Evolutionary conservation across 805 yeast genomes (phyloP), one percentile per base, ranked within the genome.

Genomic region (Yueomyces sinensis): DNA sequence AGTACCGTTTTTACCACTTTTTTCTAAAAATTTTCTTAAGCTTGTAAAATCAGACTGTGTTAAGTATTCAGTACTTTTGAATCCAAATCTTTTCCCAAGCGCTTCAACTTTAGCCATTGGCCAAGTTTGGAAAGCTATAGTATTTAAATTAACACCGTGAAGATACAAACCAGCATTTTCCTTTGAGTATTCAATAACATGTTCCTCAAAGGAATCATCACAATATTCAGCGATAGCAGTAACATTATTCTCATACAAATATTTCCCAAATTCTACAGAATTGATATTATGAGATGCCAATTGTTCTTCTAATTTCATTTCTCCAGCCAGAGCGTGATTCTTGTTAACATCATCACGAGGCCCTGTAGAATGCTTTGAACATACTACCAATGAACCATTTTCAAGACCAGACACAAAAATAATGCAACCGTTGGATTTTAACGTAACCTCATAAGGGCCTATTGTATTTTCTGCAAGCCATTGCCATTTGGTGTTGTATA

Each of bases 171-270:
- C 99, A 0, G 94, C 74, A 9, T 58, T 59, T 0, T 76, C 75
- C 1, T 62, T 63, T 2, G 65, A 52, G 49, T 91, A 91, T 37
- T 76, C 78, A 32, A 91, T 62, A 6, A 91, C 82, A 52, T 91
- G 99, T 54, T 91, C 97, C 52, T 91, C 98, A 54, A 91, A 91
- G 0, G 56, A 57, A 48, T 91, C 98, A 52, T 91, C 95, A 55
- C 99, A 91, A 25, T 72, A 68, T 56, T 91, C 99, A 1, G 87
- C 86, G 2, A 86, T 94, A 0, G 94, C 95, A 1, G 99, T 91
- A 24, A 73, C 48, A 36, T 74, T 70, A 41, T 63, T 44, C 1
- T 55, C 45, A 44, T 66, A 67, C 6, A 91, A 59, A 1, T 56
- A 54, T 27, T 47, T 45, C 0, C 83, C 96, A 29, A 91, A 67